Conservation (phyloP, 2,329 filamentous ascomycete genomes). For the Ascochyta clinopodiicola region DNA sequence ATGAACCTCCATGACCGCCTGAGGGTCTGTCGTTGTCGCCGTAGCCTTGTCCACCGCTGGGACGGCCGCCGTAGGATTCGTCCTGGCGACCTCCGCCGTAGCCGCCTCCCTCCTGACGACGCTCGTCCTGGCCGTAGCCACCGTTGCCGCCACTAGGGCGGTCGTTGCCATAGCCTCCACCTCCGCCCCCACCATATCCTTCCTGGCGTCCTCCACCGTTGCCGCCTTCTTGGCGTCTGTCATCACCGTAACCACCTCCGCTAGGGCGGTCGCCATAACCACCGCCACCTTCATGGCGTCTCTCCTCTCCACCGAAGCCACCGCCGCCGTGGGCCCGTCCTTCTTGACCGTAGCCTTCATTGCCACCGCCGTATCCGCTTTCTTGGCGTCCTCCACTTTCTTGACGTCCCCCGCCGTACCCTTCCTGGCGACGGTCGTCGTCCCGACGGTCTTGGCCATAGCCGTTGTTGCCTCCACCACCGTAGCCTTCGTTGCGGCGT, state of each 20-base stretch:
- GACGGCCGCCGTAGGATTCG: constrained; percentile 22
- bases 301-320: constrained; percentile 24
- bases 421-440: constrained; percentile 21
- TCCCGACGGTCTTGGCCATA: constrained; percentile 27
- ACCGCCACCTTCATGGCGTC: constrained; percentile 22
- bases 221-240: constrained; percentile 16
- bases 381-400: constrained; percentile 13
- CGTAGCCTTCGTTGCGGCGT: constrained; percentile 24
- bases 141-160: neutral
- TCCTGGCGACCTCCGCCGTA: constrained; percentile 18
- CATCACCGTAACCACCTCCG: constrained; percentile 15
- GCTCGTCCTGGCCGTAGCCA: too few relatives aligned
- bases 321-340: neutral
- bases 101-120: constrained; percentile 5
- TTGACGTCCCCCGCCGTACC: constrained; percentile 14
- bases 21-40: constrained; percentile 33
- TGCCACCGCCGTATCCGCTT: constrained; percentile 15
- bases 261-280: constrained; percentile 1
- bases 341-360: constrained; percentile 21
- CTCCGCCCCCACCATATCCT: neutral
- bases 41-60: constrained; percentile 14
- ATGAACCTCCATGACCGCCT: constrained; percentile 17
- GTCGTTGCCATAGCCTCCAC: neutral
- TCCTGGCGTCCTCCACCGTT: constrained; percentile 22
- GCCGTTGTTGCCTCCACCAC: constrained; percentile 17